These are phyloP conservation scores for Fusarium xylarioides DNA, from an alignment of 2,329 filamentous ascomycete genomes.

Conservation along the genomic window DNA sequence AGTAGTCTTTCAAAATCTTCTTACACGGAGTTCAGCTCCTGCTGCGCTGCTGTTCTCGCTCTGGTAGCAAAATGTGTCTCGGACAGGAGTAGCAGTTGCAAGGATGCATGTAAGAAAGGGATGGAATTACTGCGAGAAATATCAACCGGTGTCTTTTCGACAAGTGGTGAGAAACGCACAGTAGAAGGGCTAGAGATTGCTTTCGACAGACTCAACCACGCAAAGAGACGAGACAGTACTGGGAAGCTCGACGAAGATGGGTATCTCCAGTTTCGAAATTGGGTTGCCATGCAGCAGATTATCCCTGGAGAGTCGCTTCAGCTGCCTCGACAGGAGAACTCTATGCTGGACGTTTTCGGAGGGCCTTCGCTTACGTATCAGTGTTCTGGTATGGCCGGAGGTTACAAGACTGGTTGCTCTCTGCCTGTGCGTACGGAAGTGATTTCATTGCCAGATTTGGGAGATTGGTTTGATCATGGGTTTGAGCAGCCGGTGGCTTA, in stretches of 20 bases:
- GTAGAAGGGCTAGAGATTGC: slow-evolving; percentile 17
- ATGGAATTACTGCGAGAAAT: slow-evolving; percentile 21
- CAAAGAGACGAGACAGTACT: neutral
- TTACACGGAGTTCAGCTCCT: slow-evolving; percentile 34
- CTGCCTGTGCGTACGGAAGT: slow-evolving; percentile 10
- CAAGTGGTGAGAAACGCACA: slow-evolving; percentile 17
- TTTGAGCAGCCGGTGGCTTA: neutral
- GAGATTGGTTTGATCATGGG: slow-evolving; percentile 23
- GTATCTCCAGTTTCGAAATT: slow-evolving; percentile 34
- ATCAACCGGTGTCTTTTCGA: slow-evolving; percentile 19
- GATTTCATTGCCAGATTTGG: slow-evolving; percentile 11
- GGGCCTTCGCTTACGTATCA: neutral
- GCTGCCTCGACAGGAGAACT: slow-evolving; percentile 5
- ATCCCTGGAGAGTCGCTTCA: slow-evolving; percentile 18
- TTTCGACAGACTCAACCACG: slow-evolving; percentile 6
- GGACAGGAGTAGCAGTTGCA: neutral
- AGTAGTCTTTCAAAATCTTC: slow-evolving; percentile 32
- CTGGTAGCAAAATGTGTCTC: slow-evolving; percentile 22
- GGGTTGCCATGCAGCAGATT: slow-evolving; percentile 34
- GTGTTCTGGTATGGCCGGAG: slow-evolving; percentile 3
- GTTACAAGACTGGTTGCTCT: neutral
- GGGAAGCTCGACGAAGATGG: slow-evolving; percentile 1
- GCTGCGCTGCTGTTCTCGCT: slow-evolving; percentile 29
- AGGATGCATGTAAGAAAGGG: slow-evolving; percentile 15
- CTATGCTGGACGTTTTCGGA: neutral